phyloP scores from a whole-genome alignment of 2,329 filamentous ascomycete species.

The Aspergillus tamarii region DNA sequence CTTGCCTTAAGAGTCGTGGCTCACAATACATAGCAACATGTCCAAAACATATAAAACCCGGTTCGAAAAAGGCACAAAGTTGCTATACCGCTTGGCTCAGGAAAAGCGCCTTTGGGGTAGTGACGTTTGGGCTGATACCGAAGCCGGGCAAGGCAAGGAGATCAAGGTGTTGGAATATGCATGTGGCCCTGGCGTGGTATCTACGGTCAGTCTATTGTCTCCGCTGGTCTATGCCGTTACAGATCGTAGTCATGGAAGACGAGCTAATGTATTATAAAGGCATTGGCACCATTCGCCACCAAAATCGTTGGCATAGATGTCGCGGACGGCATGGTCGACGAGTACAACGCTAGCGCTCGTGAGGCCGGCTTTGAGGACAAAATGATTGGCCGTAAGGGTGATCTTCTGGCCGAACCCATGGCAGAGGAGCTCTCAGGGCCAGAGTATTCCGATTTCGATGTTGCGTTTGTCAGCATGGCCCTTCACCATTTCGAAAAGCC shows the following conservation, averaged over 20 bases:
- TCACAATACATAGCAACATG: slow-evolving; percentile 46
- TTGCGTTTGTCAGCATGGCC: slow-evolving; percentile 64
- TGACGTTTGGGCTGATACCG: slow-evolving; percentile 53
- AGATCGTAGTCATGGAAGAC: not conserved
- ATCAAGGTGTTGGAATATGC: slow-evolving; percentile 72
- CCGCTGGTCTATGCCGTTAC: not conserved
- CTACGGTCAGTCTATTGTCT: slow-evolving; percentile 54
- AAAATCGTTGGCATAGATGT: slow-evolving; percentile 71
- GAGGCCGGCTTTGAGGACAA: slow-evolving; percentile 56
- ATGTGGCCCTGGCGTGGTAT: slow-evolving; percentile 71
- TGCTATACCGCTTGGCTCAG: slow-evolving; percentile 60
- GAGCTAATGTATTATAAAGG: slow-evolving; percentile 32
- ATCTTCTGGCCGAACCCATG: slow-evolving; percentile 57
- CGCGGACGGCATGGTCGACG: slow-evolving; percentile 69
- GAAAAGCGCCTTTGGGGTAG: slow-evolving; percentile 64
- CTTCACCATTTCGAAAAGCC: slow-evolving; percentile 72
- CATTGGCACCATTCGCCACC: slow-evolving; percentile 64
- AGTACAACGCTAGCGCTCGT: slow-evolving; percentile 65
- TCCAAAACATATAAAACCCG: slow-evolving; percentile 61
- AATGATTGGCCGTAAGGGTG: slow-evolving; percentile 61
- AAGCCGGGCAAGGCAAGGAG: slow-evolving; percentile 30
- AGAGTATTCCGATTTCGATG: slow-evolving; percentile 71
- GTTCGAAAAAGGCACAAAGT: slow-evolving; percentile 57
- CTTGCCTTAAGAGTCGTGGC: not conserved
- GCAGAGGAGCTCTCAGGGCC: slow-evolving; percentile 61